Evolutionary conservation across 2,329 filamentous ascomycete genomes (phyloP), one percentile per base, ranked within the genome.

Genomic region (Pseudopyricularia javanii): DNA sequence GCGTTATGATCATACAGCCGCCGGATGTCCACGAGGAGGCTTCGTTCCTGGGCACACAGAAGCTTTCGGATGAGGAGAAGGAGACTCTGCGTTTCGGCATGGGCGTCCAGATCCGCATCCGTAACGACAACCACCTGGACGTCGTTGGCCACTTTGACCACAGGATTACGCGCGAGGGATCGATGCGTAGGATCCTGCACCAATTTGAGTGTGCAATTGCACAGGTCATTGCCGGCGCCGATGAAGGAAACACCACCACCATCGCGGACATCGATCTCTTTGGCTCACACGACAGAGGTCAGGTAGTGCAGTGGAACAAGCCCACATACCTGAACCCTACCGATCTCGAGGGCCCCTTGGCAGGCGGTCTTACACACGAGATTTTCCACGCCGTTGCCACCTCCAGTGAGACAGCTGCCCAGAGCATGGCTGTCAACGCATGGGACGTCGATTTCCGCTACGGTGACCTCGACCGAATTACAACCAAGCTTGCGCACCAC

Each of bases 381-480:
- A 15, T 49, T 2, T 32, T 49, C 15, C 47, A 49, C 24, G 17
- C 3, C 24, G 11, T 28, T 3, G 47, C 47, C 1, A 45, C 47
- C 1, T 26, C 28, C 7, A 49, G 49, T 54, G 17, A 30, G 50
- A n/a, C 15, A 11, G 24, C 22, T 8, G 20, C 17, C 4, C 17
- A 45, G 12, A 32, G 15, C 26, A 49, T 49, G 3, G 59, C 59
- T 3, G 53, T 61, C 11, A 47, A 47, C 7, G 51, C 55, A 0
- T 59, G 60, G 58, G 58, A 58, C 34, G 58, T 56, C n/a, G 22
- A 51, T 2, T 24, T 59, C 22, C 57, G 53, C 1, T 60, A 59
- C 49, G 22, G 17, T 4, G 48, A 60, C 2, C 47, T 61, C 4
- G 55, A 61, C 37, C 47, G 53, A 0, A 26, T 56, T 4, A 54